Conservation (phyloP, 495 filamentous ascomycete genomes). For the Neurospora discreta region DNA sequence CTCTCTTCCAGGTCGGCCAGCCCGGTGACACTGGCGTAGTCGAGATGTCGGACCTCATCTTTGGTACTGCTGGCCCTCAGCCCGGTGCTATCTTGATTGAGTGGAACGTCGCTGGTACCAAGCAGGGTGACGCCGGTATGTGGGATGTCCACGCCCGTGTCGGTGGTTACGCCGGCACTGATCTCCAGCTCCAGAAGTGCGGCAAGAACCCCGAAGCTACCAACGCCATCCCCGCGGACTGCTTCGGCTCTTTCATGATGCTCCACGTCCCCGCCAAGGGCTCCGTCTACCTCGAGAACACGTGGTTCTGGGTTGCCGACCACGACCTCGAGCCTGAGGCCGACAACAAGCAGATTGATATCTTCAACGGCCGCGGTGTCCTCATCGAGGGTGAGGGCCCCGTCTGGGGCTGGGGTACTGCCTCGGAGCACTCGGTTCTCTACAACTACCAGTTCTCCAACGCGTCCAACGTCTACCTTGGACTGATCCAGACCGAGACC, state of each 20-base stretch:
- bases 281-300: conserved; percentile 78
- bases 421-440: conserved; percentile 78
- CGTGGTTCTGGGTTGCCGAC: conserved; percentile 92
- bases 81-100: conserved; percentile 83
- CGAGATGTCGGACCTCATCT: conserved; percentile 77
- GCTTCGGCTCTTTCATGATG: conserved; percentile 70
- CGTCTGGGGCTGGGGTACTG: conserved; percentile 65
- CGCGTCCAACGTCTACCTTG: conserved; percentile 75
- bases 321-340: conserved; percentile 74
- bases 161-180: conserved; percentile 70
- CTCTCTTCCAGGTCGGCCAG: conserved; percentile 68
- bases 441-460: conserved; percentile 81
- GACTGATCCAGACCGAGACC: conserved; percentile 82
- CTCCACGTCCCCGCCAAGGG: conserved; percentile 64
- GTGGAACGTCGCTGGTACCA: conserved; percentile 68
- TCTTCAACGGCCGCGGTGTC: conserved; percentile 85
- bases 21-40: conserved; percentile 66
- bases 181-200: conserved; percentile 67
- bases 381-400: conserved; percentile 57
- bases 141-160: conserved; percentile 92
- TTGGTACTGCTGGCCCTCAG: conserved; percentile 64
- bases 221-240: conserved; percentile 41
- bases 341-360: conserved; percentile 75
- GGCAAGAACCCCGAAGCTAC: conserved; percentile 53
- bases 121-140: conserved; percentile 62